Evolutionary conservation across 768 basidiomycete genomes (phyloP).

Genomic region (Amanita fuliginea): DNA sequence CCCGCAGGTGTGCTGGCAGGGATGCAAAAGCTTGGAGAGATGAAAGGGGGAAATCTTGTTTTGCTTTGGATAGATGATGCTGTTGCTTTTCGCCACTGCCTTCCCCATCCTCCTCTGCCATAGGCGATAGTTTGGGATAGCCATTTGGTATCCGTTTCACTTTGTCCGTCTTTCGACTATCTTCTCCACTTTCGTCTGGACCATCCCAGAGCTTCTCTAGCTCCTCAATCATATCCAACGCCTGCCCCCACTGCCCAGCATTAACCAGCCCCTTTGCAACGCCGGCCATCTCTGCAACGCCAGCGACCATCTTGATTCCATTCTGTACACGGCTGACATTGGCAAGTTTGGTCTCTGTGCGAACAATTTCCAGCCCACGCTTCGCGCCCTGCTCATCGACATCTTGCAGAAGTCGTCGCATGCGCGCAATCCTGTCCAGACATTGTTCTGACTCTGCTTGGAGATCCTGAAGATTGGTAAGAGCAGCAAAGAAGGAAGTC

Average conservation of each 20-base stretch:
- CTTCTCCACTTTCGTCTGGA: slow-evolving; percentile 5
- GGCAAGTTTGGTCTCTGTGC: slow-evolving; percentile 47
- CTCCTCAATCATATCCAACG: slow-evolving; percentile 63
- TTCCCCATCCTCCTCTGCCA: slow-evolving; percentile 24
- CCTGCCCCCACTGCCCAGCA: slow-evolving; percentile 83
- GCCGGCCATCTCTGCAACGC: slow-evolving; percentile 68
- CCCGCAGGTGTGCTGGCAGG: slow-evolving; percentile 63
- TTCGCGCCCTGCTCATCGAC: slow-evolving; percentile 72
- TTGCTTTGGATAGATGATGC: slow-evolving; percentile 6
- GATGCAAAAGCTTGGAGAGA: slow-evolving; percentile 63
- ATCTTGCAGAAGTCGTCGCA: slow-evolving; percentile 61
- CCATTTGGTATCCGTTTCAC: slow-evolving; percentile 4
- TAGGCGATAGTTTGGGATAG: slow-evolving; percentile 18
- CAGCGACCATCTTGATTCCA: slow-evolving; percentile 51
- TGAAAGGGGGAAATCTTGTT: slow-evolving; percentile 41
- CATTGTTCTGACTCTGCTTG: slow-evolving; percentile 84
- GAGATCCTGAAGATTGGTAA: slow-evolving; percentile 88
- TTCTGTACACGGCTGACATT: slow-evolving; percentile 51
- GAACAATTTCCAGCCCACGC: slow-evolving; percentile 68
- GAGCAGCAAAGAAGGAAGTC: slow-evolving; percentile 90
- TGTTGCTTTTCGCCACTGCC: slow-evolving; percentile 5
- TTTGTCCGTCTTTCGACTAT: background rate
- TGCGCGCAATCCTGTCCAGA: slow-evolving; percentile 58
- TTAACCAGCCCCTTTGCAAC: slow-evolving; percentile 66
- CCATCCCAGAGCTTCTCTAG: slow-evolving; percentile 48